Conservation (phyloP, 805 yeast genomes). For the Maudiozyma barnettii region DNA sequence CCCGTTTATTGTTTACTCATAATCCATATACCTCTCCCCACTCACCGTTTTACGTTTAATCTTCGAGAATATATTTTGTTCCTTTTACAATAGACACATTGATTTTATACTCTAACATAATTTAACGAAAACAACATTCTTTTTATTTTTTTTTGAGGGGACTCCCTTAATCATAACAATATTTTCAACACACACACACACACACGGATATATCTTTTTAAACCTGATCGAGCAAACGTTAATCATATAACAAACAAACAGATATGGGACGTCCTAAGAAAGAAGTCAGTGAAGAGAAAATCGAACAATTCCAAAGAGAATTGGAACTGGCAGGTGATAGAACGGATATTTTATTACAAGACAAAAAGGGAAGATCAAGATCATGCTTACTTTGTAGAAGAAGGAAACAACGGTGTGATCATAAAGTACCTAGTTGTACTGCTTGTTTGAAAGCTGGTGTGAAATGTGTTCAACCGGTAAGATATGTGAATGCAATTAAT, state of each 20-base stretch:
- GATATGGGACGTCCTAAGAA: conserved; percentile 31
- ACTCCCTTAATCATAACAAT: too few relatives aligned
- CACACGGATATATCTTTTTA: too few relatives aligned
- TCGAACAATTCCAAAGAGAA: conserved; percentile 28
- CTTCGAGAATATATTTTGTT: too few relatives aligned
- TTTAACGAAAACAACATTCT: too few relatives aligned
- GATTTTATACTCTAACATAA: too few relatives aligned
- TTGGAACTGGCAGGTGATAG: conserved; percentile 28
- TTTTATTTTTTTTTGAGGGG: too few relatives aligned
- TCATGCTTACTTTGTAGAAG: conserved; percentile 49
- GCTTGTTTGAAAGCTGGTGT: conserved; percentile 57
- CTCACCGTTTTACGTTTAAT: too few relatives aligned
- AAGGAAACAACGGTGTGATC: conserved; percentile 58
- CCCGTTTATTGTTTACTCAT: too few relatives aligned
- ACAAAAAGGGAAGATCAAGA: conserved; percentile 48
- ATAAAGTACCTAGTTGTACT: conserved; percentile 53
- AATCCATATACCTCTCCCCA: too few relatives aligned
- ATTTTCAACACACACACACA: too few relatives aligned
- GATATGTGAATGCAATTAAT: conserved; percentile 29
- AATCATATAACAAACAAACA: neutral
- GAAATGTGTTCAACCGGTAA: conserved; percentile 54
- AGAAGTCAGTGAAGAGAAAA: conserved; percentile 27
- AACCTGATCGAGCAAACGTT: too few relatives aligned
- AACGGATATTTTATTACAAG: conserved; percentile 25
- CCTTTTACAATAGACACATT: too few relatives aligned